Percentiles rank a stretch among this genome's conserved stretches.
phyloP scores from a whole-genome alignment of 495 filamentous ascomycete species.

The Letharia lupina region DNA sequence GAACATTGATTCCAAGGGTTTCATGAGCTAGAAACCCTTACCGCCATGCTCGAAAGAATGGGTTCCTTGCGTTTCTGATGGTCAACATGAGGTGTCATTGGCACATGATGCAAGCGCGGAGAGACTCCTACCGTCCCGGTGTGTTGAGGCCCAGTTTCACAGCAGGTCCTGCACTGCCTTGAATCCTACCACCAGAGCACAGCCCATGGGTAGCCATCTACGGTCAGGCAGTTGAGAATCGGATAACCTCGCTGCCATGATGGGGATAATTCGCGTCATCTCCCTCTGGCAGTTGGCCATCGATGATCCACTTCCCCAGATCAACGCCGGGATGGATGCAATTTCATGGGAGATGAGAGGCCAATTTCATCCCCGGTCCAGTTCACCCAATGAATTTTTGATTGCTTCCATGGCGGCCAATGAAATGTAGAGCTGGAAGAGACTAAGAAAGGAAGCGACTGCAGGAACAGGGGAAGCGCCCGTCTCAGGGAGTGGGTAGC shows the following conservation, averaged over 20 bases:
- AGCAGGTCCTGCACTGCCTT: neutral
- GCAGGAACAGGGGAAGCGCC: constrained; percentile 7
- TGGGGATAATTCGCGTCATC: constrained; percentile 5
- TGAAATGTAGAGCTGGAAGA: neutral
- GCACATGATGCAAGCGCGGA: neutral
- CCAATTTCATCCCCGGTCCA: neutral
- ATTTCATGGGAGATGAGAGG: constrained; percentile 1
- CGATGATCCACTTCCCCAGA: constrained; percentile 5
- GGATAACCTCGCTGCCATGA: neutral
- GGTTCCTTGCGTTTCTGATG: neutral
- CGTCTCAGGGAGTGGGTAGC: neutral
- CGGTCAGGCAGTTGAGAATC: no score
- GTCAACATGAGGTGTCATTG: neutral
- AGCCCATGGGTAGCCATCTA: neutral
- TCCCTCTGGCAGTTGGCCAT: neutral
- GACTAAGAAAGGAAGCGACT: neutral
- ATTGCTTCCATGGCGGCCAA: neutral
- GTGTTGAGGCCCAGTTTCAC: neutral
- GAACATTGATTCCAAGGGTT: neutral
- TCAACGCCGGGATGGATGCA: neutral
- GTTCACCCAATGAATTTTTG: neutral
- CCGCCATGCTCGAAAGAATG: neutral
- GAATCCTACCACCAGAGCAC: neutral
- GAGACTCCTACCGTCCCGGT: neutral
- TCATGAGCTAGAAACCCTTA: neutral